These are phyloP conservation scores for Raphanus sativus DNA, from an alignment of 345 rosid genomes.

Conservation along the genomic window DNA sequence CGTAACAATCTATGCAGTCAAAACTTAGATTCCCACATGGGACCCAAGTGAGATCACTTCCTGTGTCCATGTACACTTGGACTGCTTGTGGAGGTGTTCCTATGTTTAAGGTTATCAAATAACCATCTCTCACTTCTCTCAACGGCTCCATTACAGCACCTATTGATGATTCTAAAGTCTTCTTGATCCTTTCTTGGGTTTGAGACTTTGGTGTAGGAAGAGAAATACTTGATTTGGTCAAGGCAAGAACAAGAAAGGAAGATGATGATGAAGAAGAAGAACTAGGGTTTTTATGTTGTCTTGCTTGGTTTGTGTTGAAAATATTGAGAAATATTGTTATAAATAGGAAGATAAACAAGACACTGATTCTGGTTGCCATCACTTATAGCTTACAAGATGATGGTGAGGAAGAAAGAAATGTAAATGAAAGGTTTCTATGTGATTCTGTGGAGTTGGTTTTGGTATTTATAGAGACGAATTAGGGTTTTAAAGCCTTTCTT, in stretches of 20 bases:
- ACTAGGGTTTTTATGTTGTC: slow-evolving; percentile 35
- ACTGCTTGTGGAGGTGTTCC: slow-evolving; percentile 80
- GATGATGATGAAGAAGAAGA: slow-evolving; percentile 17
- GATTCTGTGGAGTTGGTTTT: slow-evolving; percentile 18
- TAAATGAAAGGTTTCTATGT: slow-evolving; percentile 22
- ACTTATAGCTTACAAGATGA: slow-evolving; percentile 9
- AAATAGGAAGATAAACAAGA: slow-evolving; percentile 35
- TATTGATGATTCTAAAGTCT: slow-evolving; percentile 37
- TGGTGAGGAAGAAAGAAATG: neutral
- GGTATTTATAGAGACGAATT: slow-evolving; percentile 22
- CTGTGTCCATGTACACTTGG: slow-evolving; percentile 83
- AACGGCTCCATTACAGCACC: slow-evolving; percentile 51
- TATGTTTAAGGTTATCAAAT: slow-evolving; percentile 59
- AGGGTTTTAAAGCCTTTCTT: slow-evolving; percentile 4
- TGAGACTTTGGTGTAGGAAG: slow-evolving; percentile 44
- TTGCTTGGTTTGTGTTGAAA: slow-evolving; percentile 43
- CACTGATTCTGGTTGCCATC: slow-evolving; percentile 22
- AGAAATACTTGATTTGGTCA: slow-evolving; percentile 45
- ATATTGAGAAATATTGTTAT: neutral
- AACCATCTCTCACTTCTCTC: slow-evolving; percentile 75
- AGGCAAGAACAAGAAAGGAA: slow-evolving; percentile 50
- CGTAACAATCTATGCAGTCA: slow-evolving; percentile 73
- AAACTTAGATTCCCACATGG: slow-evolving; percentile 80
- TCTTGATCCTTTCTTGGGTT: slow-evolving; percentile 25
- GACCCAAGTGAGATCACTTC: slow-evolving; percentile 91